phyloP scores from a whole-genome alignment of 139 green algal genomes.

The Chlorella ohadii region DNA sequence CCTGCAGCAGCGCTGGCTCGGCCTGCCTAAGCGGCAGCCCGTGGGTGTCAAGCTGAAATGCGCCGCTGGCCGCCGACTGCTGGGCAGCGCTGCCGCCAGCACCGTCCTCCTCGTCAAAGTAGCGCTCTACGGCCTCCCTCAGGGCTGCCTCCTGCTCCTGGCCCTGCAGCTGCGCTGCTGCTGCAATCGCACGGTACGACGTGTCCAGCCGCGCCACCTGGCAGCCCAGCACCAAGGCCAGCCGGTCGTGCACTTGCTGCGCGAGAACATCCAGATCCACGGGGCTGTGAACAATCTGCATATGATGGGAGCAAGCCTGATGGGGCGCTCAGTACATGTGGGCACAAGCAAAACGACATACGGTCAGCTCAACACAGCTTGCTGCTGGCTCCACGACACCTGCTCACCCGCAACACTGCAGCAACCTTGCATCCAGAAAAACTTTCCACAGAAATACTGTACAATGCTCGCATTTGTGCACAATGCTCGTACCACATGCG shows the following conservation, averaged over 20 bases:
- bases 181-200: conserved; percentile 42
- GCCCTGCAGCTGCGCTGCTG: conserved; percentile 14
- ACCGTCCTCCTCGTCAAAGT: conserved; percentile 59
- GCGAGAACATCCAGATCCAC: conserved; percentile 49
- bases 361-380: too few relatives aligned
- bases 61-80: not conserved
- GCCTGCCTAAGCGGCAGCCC: conserved; percentile 37
- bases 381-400: too few relatives aligned
- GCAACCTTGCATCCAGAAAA: too few relatives aligned
- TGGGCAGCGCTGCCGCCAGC: not conserved
- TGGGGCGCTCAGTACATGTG: not conserved
- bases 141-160: conserved; percentile 58
- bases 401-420: too few relatives aligned
- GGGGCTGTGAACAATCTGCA: conserved; percentile 36
- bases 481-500: too few relatives aligned
- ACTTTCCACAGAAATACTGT: too few relatives aligned
- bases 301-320: not conserved
- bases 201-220: conserved; percentile 61
- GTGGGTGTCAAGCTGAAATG: conserved; percentile 24
- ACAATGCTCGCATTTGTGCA: too few relatives aligned
- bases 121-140: conserved; percentile 45
- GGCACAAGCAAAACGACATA: too few relatives aligned
- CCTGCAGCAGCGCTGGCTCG: conserved; percentile 27
- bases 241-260: conserved; percentile 37
- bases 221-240: conserved; percentile 35